phyloP scores from a whole-genome alignment of 1,284 basidiomycete species.

The Kwoniella shivajii region DNA sequence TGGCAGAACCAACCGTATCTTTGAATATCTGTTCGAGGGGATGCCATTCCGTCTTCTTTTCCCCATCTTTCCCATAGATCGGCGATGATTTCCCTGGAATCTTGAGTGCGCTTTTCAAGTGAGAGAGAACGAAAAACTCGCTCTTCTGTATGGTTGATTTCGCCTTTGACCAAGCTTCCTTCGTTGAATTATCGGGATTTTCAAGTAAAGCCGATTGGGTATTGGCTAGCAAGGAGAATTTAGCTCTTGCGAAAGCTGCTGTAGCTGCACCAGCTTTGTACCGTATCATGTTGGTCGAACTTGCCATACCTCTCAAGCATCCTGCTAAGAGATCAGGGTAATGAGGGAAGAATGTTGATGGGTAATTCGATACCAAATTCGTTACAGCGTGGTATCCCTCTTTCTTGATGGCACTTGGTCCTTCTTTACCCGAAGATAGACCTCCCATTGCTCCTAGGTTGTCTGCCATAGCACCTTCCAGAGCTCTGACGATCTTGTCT shows the following conservation, averaged over 20 bases:
- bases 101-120: conserved; percentile 27
- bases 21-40: conserved; percentile 37
- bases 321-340: conserved; percentile 40
- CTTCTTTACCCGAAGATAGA: conserved; percentile 19
- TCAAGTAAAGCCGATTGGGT: conserved; percentile 6
- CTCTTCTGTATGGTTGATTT: conserved; percentile 23
- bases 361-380: conserved; percentile 45
- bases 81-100: conserved; percentile 12
- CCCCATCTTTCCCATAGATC: conserved; percentile 27
- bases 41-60: conserved; percentile 42
- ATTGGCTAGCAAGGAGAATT: conserved; percentile 27
- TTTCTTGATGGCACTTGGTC: conserved; percentile 33
- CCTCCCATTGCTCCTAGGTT: conserved; percentile 27
- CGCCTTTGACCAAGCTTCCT: conserved; percentile 26
- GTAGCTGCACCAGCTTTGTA: conserved; percentile 33
- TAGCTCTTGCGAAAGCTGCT: conserved; percentile 38
- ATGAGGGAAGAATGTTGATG: conserved; percentile 39
- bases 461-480: conserved; percentile 38
- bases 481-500: conserved; percentile 42
- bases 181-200: conserved; percentile 12
- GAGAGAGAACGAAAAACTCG: conserved; percentile 35
- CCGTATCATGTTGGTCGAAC: conserved; percentile 25
- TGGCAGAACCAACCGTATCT: conserved; percentile 33
- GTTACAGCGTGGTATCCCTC: conserved; percentile 44
- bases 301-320: conserved; percentile 33